Percentiles rank a stretch among this genome's conserved stretches.
These are phyloP conservation scores for Rhizophagus prolifer DNA, from an alignment of 192 early-diverging fungal genomes.

Conservation along the genomic window DNA sequence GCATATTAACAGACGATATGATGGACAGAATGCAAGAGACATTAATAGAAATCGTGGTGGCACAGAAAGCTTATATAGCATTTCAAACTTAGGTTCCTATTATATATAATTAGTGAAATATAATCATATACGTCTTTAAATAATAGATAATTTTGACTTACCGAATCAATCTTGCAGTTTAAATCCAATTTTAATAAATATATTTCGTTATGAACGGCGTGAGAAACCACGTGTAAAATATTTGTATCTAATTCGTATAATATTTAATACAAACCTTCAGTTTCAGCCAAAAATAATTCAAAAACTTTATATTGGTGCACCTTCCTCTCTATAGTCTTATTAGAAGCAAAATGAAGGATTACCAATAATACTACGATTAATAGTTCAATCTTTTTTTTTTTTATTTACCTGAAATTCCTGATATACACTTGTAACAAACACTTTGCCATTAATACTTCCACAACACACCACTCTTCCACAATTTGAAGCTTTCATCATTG, in stretches of 20 bases:
- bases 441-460: conserved; percentile 55
- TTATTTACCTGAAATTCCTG: conserved; percentile 40
- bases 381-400: too few species aligned
- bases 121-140: too few species aligned
- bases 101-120: background rate
- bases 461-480: conserved; percentile 55
- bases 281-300: conserved; percentile 38
- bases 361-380: background rate
- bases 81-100: conserved; percentile 31
- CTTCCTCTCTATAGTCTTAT: conserved; percentile 39
- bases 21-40: conserved; percentile 29
- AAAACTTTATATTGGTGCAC: conserved; percentile 48
- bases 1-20: conserved; percentile 35
- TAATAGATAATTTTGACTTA: background rate
- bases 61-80: conserved; percentile 30
- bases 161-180: background rate
- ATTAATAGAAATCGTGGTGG: conserved; percentile 35
- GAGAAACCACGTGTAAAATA: conserved; percentile 40
- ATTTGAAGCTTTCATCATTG: conserved; percentile 49
- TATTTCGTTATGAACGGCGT: conserved; percentile 36
- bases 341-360: background rate
- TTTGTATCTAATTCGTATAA: conserved; percentile 20
- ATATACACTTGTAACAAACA: conserved; percentile 49
- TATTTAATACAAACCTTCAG: conserved; percentile 14
- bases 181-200: conserved; percentile 37